Percentiles rank a stretch among this genome's conserved stretches.
These are phyloP conservation scores for Diospyros lotus DNA, from an alignment of 148 eudicot species.

Conservation along the genomic window DNA sequence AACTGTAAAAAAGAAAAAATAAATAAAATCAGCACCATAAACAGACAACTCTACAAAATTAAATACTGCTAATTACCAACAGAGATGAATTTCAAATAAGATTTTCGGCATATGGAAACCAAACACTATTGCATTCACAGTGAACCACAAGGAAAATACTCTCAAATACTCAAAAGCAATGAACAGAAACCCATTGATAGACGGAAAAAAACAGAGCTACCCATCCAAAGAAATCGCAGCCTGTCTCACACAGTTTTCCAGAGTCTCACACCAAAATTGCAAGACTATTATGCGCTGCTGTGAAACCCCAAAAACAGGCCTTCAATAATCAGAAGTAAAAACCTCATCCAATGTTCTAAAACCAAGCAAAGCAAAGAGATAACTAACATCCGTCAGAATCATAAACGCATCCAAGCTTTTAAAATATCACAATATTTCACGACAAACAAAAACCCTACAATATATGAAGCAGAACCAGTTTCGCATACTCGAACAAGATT, in stretches of 20 bases:
- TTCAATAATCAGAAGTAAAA: neutral
- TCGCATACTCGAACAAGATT: neutral
- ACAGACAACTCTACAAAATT: neutral
- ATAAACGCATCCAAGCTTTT: neutral
- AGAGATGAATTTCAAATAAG: neutral
- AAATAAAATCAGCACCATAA: neutral
- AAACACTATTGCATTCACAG: neutral
- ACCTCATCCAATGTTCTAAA: neutral
- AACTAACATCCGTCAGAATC: neutral
- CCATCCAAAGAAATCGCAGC: neutral
- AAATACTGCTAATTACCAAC: neutral
- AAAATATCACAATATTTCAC: too few relatives aligned
- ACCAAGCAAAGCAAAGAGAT: neutral
- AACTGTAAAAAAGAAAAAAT: neutral
- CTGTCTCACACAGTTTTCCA: neutral
- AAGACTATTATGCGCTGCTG: neutral
- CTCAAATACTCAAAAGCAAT: neutral
- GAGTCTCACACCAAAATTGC: neutral
- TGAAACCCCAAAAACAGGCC: neutral
- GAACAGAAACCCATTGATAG: neutral
- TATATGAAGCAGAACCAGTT: neutral
- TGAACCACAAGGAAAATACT: neutral
- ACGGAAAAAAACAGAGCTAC: neutral
- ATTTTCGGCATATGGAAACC: neutral
- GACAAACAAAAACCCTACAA: neutral